Percentiles rank a stretch among this genome's conserved stretches.
These are phyloP conservation scores for Hordeum pubiflorum DNA, from an alignment of 202 grass and related monocot species.

Conservation along the genomic window DNA sequence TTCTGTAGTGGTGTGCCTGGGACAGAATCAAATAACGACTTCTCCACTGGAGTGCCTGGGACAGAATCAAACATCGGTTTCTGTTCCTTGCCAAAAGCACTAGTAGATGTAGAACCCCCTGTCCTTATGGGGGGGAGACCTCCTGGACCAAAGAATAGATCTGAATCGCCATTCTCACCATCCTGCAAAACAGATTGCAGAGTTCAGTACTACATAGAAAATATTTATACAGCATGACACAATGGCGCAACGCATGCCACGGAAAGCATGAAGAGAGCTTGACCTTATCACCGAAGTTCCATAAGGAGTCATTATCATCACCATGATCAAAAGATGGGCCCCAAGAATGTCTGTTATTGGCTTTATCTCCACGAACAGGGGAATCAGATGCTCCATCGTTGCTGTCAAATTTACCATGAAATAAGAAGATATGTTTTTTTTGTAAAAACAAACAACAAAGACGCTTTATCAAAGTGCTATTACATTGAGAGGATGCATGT, in stretches of 20 bases:
- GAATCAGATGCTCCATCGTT: constrained; percentile 59
- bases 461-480: not conserved
- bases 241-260: not conserved
- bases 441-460: not conserved
- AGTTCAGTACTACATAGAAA: constrained; percentile 11
- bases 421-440: constrained; percentile 3
- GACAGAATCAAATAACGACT: constrained; percentile 57
- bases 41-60: constrained; percentile 74
- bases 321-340: constrained; percentile 81
- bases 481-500: not conserved
- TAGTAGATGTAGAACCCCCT: constrained; percentile 50
- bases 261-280: constrained; percentile 3
- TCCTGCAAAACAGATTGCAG: constrained; percentile 45
- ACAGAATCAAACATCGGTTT: constrained; percentile 89
- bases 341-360: constrained; percentile 48
- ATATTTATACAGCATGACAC: not conserved
- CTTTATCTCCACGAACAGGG: constrained; percentile 51
- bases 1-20: constrained; percentile 65
- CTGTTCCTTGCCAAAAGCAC: constrained; percentile 48
- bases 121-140: constrained; percentile 84
- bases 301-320: constrained; percentile 76
- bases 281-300: constrained; percentile 84
- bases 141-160: constrained; percentile 76
- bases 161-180: constrained; percentile 58
- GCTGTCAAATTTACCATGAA: constrained; percentile 46